Percentiles rank a stretch among this genome's conserved stretches.
Evolutionary conservation across 257 asterid species (phyloP).

Genomic region (Solanum piurae): DNA sequence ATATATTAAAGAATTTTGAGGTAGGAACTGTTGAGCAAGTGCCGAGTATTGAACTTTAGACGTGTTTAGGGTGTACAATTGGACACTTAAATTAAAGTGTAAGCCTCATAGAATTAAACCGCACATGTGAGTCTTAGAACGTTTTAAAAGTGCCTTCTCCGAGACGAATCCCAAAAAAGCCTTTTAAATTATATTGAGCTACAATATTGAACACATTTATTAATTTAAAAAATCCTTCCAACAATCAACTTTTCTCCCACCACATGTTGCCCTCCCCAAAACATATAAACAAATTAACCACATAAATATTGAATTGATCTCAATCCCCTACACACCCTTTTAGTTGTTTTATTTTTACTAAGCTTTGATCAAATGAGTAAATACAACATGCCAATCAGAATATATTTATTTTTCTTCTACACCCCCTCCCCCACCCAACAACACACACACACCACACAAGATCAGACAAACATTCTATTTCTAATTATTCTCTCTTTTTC

Average conservation of each 20-base stretch:
- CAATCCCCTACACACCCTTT: background rate
- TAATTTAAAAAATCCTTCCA: background rate
- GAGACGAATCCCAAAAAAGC: background rate
- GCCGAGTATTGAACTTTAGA: background rate
- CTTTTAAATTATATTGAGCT: background rate
- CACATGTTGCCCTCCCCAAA: background rate
- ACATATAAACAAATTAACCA: background rate
- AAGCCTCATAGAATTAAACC: background rate
- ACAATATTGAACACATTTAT: background rate
- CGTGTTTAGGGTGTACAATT: background rate
- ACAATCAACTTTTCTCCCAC: background rate
- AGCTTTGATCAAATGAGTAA: constrained; percentile 10
- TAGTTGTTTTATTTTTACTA: background rate
- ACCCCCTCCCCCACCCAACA: background rate
- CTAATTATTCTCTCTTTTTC: constrained; percentile 4
- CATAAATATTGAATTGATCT: constrained; percentile 1
- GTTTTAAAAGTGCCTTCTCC: background rate
- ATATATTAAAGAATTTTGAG: background rate
- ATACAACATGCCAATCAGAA: background rate
- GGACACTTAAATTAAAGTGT: background rate
- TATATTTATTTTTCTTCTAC: background rate
- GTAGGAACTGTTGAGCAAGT: background rate
- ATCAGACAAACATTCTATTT: background rate
- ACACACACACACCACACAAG: background rate
- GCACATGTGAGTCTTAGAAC: background rate